Evolutionary conservation across 192 early-diverging fungal species (phyloP).

Genomic region (Radiomyces spectabilis): DNA sequence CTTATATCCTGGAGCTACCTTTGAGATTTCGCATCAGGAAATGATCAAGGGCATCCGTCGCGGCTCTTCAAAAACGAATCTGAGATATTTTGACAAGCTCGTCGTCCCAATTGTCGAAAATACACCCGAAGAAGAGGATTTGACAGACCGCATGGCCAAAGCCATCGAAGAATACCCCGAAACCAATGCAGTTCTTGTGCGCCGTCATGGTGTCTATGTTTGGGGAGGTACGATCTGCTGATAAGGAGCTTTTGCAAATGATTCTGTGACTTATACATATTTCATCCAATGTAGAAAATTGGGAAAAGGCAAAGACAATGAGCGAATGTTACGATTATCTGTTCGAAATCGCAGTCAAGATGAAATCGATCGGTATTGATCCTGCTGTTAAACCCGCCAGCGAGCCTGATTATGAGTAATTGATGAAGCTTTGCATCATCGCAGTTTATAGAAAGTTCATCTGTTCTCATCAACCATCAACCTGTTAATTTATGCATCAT

Average conservation of each 20-base stretch:
- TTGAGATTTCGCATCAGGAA: slow-evolving; percentile 91
- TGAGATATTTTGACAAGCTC: slow-evolving; percentile 74
- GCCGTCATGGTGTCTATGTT: slow-evolving; percentile 95
- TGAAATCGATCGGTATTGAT: slow-evolving; percentile 82
- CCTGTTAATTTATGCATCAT: too few relatives aligned
- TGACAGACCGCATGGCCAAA: slow-evolving; percentile 79
- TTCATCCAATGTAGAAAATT: slow-evolving; percentile 55
- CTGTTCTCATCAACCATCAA: too few relatives aligned
- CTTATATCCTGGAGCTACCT: slow-evolving; percentile 64
- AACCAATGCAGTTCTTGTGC: slow-evolving; percentile 88
- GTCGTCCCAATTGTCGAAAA: slow-evolving; percentile 95
- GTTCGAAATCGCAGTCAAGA: slow-evolving; percentile 93
- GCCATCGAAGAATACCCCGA: slow-evolving; percentile 86
- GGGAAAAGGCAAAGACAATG: slow-evolving; percentile 98
- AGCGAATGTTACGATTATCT: slow-evolving; percentile 98
- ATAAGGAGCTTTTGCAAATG: not conserved
- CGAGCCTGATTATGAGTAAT: too few relatives aligned
- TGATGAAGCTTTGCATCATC: too few relatives aligned
- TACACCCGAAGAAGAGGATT: slow-evolving; percentile 87
- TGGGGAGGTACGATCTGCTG: slow-evolving; percentile 68
- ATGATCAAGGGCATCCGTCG: slow-evolving; percentile 98
- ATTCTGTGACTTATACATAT: not conserved
- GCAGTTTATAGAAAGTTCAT: too few relatives aligned
- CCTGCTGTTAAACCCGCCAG: too few relatives aligned
- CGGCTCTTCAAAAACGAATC: slow-evolving; percentile 56